These are phyloP conservation scores for Calonectria montana DNA, from an alignment of 2,329 filamentous ascomycete species.

Conservation along the genomic window DNA sequence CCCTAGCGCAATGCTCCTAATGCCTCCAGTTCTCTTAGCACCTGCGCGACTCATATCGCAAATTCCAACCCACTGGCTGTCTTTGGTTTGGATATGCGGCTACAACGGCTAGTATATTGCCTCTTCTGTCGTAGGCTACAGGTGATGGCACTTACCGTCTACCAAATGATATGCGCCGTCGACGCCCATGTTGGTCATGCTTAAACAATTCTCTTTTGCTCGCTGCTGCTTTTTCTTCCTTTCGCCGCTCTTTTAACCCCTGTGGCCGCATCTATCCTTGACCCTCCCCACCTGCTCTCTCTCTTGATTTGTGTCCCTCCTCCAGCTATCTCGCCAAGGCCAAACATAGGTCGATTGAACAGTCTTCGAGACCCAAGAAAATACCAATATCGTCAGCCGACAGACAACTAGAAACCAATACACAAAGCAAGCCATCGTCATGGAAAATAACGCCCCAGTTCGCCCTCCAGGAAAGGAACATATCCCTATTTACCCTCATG, in stretches of 20 bases:
- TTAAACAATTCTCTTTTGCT: neutral
- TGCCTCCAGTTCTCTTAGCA: neutral
- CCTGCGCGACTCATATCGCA: neutral
- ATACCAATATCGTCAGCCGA: neutral
- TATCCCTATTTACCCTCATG: constrained; percentile 56
- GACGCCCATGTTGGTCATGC: neutral
- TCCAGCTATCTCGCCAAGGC: neutral
- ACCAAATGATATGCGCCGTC: neutral
- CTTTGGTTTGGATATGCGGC: neutral
- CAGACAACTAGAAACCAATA: no score
- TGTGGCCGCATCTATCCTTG: neutral
- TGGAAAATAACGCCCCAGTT: neutral
- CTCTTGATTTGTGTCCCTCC: neutral
- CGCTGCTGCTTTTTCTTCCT: no score
- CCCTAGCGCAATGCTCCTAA: neutral
- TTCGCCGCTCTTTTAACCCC: no score
- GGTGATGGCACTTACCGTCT: neutral
- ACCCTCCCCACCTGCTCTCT: neutral
- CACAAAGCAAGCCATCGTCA: neutral
- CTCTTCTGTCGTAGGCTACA: neutral
- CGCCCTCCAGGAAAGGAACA: constrained; percentile 11
- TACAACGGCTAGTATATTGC: neutral
- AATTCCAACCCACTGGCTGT: neutral
- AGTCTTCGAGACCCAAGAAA: neutral
- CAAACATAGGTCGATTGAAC: neutral